Base-by-base conservation (phyloP, 208 protist species). In the Leishmania major region DNA sequence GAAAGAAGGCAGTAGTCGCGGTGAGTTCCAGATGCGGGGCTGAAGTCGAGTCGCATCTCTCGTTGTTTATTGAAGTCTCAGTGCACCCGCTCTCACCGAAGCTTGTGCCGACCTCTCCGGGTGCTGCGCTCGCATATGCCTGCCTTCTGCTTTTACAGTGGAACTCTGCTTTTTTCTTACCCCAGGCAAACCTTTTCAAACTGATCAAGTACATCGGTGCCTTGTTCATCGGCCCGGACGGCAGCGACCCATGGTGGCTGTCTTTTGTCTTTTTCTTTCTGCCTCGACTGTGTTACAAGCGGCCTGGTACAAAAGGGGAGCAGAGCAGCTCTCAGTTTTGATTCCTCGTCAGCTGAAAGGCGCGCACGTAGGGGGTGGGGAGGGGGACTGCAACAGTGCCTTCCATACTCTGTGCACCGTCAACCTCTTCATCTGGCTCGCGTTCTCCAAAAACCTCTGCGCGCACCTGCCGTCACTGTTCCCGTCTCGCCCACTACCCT, bases 1-100 rank as follows among this genome's bases (percentile, higher is more conserved):
- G 81, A 89, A 28, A 75, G 80, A 10, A 80, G 66, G 49, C 79
- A 77, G 82, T 79, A 62, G 60, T 43, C 22, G 37, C 15, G 15
- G 28, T 45, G 51, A 59, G 31, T 43, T 8, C 64, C 43, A 37
- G 11, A 57, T 53, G 40, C 10, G 28, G 7, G 47, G 11, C 45
- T 51, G 40, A 49, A 53, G 3, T 49, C 1, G 28, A 31, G 45
- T 74, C 51, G 22, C 35, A 35, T 49, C 35, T 66, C 15, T n/a
- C n/a, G 25, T 51, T 69, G 7, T 67, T 70, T 47, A 35, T 40
- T 66, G n/a, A 53, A 28, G 4, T 40, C 67, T 31, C n/a, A 51
- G 25, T 70, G 3, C 35, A n/a, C 28, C 55, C 10, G 0, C 35
- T 57, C 6, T 40, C 31, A 28, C 69, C 28, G 45, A 53, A 31